Percentiles rank a stretch among this genome's conserved stretches.
phyloP scores from a whole-genome alignment of 2,329 filamentous ascomycete species.

The Aspergillus sp. region DNA sequence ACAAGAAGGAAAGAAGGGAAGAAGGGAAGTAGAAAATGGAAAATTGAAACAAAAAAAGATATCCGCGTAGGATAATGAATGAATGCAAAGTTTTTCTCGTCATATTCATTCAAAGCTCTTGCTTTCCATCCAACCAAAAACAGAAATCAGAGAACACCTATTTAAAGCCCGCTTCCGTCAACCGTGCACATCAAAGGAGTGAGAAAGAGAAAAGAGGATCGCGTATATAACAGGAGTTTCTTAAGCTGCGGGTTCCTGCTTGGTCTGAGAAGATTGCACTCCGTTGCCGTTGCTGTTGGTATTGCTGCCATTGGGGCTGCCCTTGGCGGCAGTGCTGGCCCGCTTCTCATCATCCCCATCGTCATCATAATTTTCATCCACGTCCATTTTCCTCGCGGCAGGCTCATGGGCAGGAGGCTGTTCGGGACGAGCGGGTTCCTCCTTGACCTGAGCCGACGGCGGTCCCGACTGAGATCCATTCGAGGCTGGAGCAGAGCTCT shows the following conservation, averaged over 20 bases:
- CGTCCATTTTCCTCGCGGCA: slow-evolving; percentile 88
- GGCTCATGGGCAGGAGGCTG: slow-evolving; percentile 62
- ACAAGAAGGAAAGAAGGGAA: slow-evolving; percentile 4
- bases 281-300: slow-evolving; percentile 20
- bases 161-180: not conserved
- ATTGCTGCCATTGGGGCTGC: slow-evolving; percentile 29
- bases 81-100: not conserved
- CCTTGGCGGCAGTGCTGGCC: slow-evolving; percentile 24
- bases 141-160: not conserved
- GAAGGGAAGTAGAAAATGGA: slow-evolving; percentile 2
- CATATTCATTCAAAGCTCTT: slow-evolving; percentile 3
- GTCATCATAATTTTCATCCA: slow-evolving; percentile 96
- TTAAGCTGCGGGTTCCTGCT: slow-evolving; percentile 25
- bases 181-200: not conserved
- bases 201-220: not conserved
- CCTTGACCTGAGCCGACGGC: slow-evolving; percentile 40
- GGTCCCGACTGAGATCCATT: slow-evolving; percentile 37
- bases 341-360: slow-evolving; percentile 76
- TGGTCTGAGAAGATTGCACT: slow-evolving; percentile 23
- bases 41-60: slow-evolving; percentile 3
- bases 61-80: slow-evolving; percentile 2
- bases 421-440: slow-evolving; percentile 49
- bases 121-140: not conserved
- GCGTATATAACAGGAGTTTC: not conserved
- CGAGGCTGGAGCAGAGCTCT: slow-evolving; percentile 33